These are phyloP conservation scores for Cryptosporidium canis DNA, from an alignment of 169 alveolate genomes.

Conservation along the genomic window DNA sequence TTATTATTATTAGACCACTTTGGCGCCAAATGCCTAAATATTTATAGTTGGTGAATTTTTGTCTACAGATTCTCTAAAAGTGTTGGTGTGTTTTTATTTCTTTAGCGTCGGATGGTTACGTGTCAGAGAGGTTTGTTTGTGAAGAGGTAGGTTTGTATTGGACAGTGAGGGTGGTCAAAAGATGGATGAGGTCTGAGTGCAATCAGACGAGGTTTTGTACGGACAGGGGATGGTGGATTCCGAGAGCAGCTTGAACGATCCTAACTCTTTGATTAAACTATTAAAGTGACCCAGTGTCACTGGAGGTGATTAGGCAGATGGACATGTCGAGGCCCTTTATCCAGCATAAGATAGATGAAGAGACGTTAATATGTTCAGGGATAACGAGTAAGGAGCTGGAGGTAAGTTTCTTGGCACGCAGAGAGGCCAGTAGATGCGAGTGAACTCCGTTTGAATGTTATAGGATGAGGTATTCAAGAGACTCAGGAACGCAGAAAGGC, in stretches of 20 bases:
- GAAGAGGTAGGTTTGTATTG: constrained; percentile 17
- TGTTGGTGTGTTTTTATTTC: neutral
- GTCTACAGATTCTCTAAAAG: neutral
- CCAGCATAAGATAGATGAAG: constrained; percentile 6
- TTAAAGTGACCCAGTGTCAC: constrained; percentile 42
- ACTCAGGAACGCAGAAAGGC: constrained; percentile 57
- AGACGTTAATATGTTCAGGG: constrained; percentile 21
- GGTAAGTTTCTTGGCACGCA: constrained; percentile 39
- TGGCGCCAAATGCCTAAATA: neutral
- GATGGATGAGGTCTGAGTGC: neutral
- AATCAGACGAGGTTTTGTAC: too few relatives aligned
- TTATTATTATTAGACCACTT: neutral
- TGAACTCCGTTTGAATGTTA: too few relatives aligned
- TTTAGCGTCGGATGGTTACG: constrained; percentile 2
- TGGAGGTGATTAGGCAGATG: constrained; percentile 50
- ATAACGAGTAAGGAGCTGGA: constrained; percentile 20
- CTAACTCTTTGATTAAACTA: neutral
- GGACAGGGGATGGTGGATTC: too few relatives aligned
- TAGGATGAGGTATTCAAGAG: constrained; percentile 45
- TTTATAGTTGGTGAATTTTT: neutral
- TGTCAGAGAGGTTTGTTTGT: constrained; percentile 62
- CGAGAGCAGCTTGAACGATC: neutral
- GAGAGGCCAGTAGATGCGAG: too few relatives aligned
- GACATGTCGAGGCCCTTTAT: constrained; percentile 29
- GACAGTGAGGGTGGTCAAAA: neutral